Percentiles rank a stretch among this genome's conserved stretches.
Conservation (phyloP, 1,284 basidiomycete species). For the Porodaedalea pini region DNA sequence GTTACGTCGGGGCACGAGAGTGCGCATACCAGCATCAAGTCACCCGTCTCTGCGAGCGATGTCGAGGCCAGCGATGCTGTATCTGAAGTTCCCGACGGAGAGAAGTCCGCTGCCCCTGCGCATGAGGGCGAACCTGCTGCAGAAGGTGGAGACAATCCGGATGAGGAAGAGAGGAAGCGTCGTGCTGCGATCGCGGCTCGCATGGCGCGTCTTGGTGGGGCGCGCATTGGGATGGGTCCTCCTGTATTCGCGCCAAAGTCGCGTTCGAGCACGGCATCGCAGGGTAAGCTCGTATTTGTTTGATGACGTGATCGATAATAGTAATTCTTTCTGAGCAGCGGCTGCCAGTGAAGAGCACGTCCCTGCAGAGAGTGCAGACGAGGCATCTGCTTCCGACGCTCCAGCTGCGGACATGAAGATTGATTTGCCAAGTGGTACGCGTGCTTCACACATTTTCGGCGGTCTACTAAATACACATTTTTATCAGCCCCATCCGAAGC, state of each 20-base stretch:
- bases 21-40: conserved; percentile 27
- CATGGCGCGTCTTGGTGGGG: conserved; percentile 86
- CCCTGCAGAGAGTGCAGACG: conserved; percentile 1
- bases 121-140: conserved; percentile 34
- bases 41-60: conserved; percentile 12
- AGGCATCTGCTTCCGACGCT: background rate
- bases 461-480: background rate
- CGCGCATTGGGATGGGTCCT: conserved; percentile 77
- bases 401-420: background rate
- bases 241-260: conserved; percentile 63
- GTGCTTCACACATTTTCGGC: background rate
- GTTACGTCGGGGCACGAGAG: too few species aligned
- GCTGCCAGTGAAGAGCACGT: background rate
- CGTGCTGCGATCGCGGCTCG: conserved; percentile 81
- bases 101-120: conserved; percentile 29
- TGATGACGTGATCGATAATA: background rate
- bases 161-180: conserved; percentile 76
- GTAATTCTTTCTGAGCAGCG: background rate
- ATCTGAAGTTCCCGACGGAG: conserved; percentile 28
- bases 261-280: conserved; percentile 33
- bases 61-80: conserved; percentile 25
- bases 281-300: background rate
- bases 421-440: conserved; percentile 1
- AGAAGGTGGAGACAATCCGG: conserved; percentile 53
- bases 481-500: conserved; percentile 25